Evolutionary conservation across 2,329 filamentous ascomycete genomes (phyloP).

Genomic region (Ceratocystis albifundus): DNA sequence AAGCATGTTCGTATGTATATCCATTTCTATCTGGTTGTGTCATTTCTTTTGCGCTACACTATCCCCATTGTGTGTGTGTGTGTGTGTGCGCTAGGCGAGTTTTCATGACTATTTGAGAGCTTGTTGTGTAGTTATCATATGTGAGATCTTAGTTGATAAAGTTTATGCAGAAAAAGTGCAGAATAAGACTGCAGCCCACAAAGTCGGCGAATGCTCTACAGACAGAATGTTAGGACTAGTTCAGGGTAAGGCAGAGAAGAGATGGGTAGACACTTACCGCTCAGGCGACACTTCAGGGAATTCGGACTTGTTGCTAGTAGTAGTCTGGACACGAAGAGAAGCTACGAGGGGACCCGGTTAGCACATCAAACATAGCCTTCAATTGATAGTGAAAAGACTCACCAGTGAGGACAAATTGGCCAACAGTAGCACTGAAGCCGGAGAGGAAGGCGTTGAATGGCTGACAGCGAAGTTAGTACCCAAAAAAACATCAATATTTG

Average conservation of each 20-base stretch:
- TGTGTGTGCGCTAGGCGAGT: background rate
- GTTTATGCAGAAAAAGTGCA: conserved; percentile 99
- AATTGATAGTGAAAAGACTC: conserved; percentile 29
- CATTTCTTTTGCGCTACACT: conserved; percentile 8
- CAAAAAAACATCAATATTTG: too few relatives aligned
- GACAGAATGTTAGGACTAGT: background rate
- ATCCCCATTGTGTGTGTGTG: background rate
- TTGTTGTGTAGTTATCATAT: background rate
- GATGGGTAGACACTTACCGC: conserved; percentile 41
- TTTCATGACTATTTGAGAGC: background rate
- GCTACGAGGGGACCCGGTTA: conserved; percentile 32
- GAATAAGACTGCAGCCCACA: conserved; percentile 82
- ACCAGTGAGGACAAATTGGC: conserved; percentile 93
- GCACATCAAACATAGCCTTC: background rate
- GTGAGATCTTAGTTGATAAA: conserved; percentile 73
- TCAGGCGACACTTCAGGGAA: conserved; percentile 69
- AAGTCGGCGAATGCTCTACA: conserved; percentile 91
- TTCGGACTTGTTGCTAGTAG: conserved; percentile 65
- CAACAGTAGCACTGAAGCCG: conserved; percentile 86
- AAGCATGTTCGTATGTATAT: conserved; percentile 14
- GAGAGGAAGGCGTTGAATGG: conserved; percentile 98
- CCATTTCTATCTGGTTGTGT: conserved; percentile 9
- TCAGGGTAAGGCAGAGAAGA: background rate
- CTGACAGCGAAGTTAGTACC: conserved; percentile 36
- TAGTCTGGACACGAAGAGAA: conserved; percentile 83